Percentiles rank a stretch among this genome's conserved stretches.
Evolutionary conservation across 2,329 filamentous ascomycete genomes (phyloP).

Genomic region (Bipolaris victoriae): DNA sequence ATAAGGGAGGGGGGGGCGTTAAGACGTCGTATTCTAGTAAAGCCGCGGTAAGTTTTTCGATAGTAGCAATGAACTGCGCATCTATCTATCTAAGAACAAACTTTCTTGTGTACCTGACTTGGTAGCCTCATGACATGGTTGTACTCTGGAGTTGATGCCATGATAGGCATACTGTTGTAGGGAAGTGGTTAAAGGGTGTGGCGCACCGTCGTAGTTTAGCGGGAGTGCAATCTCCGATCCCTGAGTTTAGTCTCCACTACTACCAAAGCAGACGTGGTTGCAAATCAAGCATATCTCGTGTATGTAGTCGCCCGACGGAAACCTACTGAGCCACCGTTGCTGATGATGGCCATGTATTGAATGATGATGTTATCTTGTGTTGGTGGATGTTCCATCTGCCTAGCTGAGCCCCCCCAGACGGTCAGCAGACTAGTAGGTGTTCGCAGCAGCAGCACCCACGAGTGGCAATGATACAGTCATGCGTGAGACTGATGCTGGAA

Average conservation of each 20-base stretch:
- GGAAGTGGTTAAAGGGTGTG: too few species aligned
- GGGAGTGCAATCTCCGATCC: slow-evolving; percentile 1
- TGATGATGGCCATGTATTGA: too few species aligned
- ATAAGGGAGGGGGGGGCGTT: too few species aligned
- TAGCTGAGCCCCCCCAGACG: background rate
- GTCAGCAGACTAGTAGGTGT: background rate
- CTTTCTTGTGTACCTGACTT: too few species aligned
- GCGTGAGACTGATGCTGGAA: background rate
- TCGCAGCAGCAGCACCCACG: background rate
- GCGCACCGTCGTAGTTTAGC: background rate
- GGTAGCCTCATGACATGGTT: too few species aligned
- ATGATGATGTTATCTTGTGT: too few species aligned
- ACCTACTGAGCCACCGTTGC: background rate
- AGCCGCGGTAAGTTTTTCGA: too few species aligned
- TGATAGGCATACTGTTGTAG: background rate
- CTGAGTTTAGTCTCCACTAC: background rate
- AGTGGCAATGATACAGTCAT: background rate
- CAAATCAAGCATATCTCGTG: background rate
- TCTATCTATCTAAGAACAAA: too few species aligned
- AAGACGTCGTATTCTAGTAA: too few species aligned
- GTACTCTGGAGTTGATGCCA: background rate
- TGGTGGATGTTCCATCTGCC: background rate
- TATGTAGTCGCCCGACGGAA: too few species aligned
- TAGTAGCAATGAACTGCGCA: too few species aligned
- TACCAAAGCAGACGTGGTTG: background rate